A percentile compares a stretch with the other conserved stretches of the same genome.
These are phyloP conservation scores for Rhizoctonia solani DNA, from an alignment of 1,284 basidiomycete genomes.

Conservation along the genomic window DNA sequence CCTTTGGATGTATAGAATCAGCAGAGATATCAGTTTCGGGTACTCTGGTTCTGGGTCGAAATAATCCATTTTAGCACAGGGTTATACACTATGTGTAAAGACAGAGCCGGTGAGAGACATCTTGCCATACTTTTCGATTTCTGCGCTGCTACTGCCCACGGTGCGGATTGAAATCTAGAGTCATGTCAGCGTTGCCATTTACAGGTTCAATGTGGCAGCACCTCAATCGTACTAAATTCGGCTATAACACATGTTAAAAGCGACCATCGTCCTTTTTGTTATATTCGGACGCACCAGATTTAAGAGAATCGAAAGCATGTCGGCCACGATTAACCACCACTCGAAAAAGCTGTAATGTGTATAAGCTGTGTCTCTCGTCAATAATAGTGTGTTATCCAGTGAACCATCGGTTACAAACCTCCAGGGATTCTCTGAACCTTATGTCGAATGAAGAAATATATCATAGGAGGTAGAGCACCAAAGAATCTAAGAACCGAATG, in stretches of 20 bases:
- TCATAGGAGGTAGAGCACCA: conserved; percentile 66
- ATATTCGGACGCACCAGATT: conserved; percentile 4
- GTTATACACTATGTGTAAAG: neutral
- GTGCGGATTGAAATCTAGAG: conserved; percentile 40
- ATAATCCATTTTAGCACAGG: neutral
- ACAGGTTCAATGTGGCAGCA: conserved; percentile 30
- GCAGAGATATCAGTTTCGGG: neutral
- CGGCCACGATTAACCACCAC: conserved; percentile 81
- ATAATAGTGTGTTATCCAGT: neutral
- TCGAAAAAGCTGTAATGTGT: conserved; percentile 85
- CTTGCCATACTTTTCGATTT: conserved; percentile 34
- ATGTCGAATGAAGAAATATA: conserved; percentile 86
- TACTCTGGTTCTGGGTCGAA: conserved; percentile 4
- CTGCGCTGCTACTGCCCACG: conserved; percentile 2
- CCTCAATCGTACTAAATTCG: conserved; percentile 57
- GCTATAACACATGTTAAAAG: too few species aligned
- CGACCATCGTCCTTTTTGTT: conserved; percentile 37
- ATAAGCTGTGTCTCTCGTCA: conserved; percentile 61
- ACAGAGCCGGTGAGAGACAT: conserved; percentile 14
- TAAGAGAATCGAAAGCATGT: conserved; percentile 73
- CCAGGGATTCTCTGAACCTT: conserved; percentile 78
- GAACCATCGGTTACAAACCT: conserved; percentile 52
- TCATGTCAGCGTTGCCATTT: neutral
- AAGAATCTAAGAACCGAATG: conserved; percentile 61
- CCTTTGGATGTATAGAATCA: neutral